These are phyloP conservation scores for Grosmannia penicillata DNA, from an alignment of 2,329 filamentous ascomycete genomes.

Conservation along the genomic window DNA sequence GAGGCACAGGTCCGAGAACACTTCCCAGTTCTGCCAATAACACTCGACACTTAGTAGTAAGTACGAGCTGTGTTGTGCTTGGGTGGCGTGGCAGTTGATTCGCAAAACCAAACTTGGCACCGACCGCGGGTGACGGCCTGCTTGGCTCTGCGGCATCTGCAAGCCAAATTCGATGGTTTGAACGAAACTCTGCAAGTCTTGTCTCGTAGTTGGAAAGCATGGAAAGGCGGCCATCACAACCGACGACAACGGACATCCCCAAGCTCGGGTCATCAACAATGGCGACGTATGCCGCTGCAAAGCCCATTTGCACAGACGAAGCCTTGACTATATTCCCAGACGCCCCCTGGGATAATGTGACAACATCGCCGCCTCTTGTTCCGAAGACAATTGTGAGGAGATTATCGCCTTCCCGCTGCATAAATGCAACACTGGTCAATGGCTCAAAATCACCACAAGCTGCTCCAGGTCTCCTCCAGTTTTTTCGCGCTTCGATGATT, in stretches of 20 bases:
- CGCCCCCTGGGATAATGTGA: constrained; percentile 20
- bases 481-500: neutral
- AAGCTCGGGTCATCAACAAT: constrained; percentile 7
- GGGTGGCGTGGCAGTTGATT: constrained; percentile 22
- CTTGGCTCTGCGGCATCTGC: constrained; percentile 33
- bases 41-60: constrained; percentile 34
- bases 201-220: constrained; percentile 24
- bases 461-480: neutral
- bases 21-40: constrained; percentile 37
- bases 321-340: constrained; percentile 11
- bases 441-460: constrained; percentile 18
- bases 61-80: constrained; percentile 28
- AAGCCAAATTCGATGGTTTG: constrained; percentile 33
- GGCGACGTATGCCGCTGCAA: constrained; percentile 12
- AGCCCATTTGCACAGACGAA: constrained; percentile 14
- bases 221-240: constrained; percentile 31
- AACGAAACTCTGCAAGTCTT: constrained; percentile 17
- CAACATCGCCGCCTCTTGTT: constrained; percentile 35
- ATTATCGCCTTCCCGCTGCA: constrained; percentile 12
- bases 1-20: constrained; percentile 30
- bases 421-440: constrained; percentile 27
- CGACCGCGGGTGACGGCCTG: constrained; percentile 30
- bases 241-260: constrained; percentile 23
- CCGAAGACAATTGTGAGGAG: constrained; percentile 24
- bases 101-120: constrained; percentile 28